Conservation (phyloP, 148 eudicot genomes). For the Camellia lanceoleosa region DNA sequence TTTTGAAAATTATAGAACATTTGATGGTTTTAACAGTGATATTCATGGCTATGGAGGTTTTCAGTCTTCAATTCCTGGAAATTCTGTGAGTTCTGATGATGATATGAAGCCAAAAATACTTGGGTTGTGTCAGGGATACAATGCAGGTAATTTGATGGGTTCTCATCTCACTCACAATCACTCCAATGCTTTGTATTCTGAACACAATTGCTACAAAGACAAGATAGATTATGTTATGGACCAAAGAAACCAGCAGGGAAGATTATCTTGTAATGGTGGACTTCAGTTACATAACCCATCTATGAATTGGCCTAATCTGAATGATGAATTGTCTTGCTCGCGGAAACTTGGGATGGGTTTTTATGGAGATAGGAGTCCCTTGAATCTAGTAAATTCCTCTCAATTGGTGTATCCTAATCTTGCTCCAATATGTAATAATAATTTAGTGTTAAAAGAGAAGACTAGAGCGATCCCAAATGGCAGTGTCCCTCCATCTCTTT, state of each 20-base stretch:
- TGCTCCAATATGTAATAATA: conserved; percentile 25
- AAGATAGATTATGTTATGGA: conserved; percentile 23
- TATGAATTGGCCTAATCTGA: conserved; percentile 16
- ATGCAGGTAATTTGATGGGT: conserved; percentile 26
- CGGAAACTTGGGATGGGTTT: conserved; percentile 21
- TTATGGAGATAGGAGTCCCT: conserved; percentile 22
- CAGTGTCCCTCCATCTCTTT: conserved; percentile 15
- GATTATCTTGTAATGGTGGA: conserved; percentile 23
- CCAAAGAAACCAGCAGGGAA: conserved; percentile 19
- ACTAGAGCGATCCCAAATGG: conserved; percentile 23
- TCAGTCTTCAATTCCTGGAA: conserved; percentile 15
- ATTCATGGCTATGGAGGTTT: conserved; percentile 27
- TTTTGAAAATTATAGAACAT: conserved; percentile 23
- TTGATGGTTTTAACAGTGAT: conserved; percentile 27
- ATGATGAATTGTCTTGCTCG: conserved; percentile 24
- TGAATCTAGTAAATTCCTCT: conserved; percentile 26
- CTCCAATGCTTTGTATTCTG: conserved; percentile 25
- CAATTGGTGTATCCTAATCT: conserved; percentile 25
- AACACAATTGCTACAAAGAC: conserved; percentile 21
- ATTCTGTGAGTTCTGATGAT: conserved; percentile 23
- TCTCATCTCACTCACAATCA: conserved; percentile 25
- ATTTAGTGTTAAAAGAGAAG: conserved; percentile 23
- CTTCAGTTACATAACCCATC: conserved; percentile 9
- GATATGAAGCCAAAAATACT: conserved; percentile 14
- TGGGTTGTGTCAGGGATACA: conserved; percentile 24